Percentiles rank a stretch among this genome's conserved stretches.
phyloP scores from a whole-genome alignment of 768 basidiomycete genomes.

The Auriscalpium microsporum region DNA sequence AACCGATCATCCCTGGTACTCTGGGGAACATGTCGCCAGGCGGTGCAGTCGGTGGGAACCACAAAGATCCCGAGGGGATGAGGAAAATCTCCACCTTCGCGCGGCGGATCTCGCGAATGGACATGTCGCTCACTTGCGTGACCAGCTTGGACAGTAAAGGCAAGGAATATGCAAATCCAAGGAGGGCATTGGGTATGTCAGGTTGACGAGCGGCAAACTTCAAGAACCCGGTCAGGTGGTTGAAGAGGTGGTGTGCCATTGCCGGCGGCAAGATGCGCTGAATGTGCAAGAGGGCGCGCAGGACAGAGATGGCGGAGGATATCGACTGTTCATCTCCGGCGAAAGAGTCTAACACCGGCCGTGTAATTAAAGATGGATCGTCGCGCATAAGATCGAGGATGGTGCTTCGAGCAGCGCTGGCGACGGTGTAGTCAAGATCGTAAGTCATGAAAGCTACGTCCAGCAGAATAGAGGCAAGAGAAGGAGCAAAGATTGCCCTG shows the following conservation, averaged over 20 bases:
- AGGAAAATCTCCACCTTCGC: constrained; percentile 64
- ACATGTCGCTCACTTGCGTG: constrained; percentile 62
- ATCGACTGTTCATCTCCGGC: constrained; percentile 42
- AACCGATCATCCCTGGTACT: constrained; percentile 30
- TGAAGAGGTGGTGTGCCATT: constrained; percentile 59
- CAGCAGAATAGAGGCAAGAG: constrained; percentile 47
- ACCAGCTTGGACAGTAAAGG: constrained; percentile 53
- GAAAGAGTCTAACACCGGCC: constrained; percentile 54
- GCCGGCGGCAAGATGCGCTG: constrained; percentile 51
- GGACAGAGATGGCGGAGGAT: constrained; percentile 37
- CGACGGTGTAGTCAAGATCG: constrained; percentile 45
- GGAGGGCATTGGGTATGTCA: constrained; percentile 35
- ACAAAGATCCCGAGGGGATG: constrained; percentile 61
- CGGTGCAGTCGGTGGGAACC: constrained; percentile 54
- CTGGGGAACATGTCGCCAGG: constrained; percentile 56
- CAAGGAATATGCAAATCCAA: constrained; percentile 44
- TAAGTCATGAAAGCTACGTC: constrained; percentile 43
- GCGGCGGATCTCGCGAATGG: constrained; percentile 61
- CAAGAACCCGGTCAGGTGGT: constrained; percentile 60
- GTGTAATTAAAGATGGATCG: constrained; percentile 58
- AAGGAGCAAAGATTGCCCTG: constrained; percentile 57
- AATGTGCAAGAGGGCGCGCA: constrained; percentile 52
- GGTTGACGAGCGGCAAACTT: constrained; percentile 41
- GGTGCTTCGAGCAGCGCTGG: constrained; percentile 46
- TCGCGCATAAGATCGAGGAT: constrained; percentile 65